phyloP scores from a whole-genome alignment of 306 rosid species.

The Citrullus colocynthis region DNA sequence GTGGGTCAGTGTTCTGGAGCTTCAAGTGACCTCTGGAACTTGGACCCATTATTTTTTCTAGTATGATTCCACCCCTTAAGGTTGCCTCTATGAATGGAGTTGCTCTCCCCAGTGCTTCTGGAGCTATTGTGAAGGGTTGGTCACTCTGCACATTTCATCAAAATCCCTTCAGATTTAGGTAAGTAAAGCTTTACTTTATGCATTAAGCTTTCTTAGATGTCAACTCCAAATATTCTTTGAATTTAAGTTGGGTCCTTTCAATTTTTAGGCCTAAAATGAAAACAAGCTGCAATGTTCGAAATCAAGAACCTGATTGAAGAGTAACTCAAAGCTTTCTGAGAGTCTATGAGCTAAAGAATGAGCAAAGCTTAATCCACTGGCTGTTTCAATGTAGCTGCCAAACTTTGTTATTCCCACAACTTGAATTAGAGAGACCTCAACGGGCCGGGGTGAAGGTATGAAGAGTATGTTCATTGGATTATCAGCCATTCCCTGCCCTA shows the following conservation, averaged over 20 bases:
- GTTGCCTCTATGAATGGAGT: conserved; percentile 12
- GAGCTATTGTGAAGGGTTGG: conserved; percentile 11
- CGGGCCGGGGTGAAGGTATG: conserved; percentile 62
- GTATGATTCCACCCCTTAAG: conserved; percentile 50
- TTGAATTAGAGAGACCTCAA: conserved; percentile 53
- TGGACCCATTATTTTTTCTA: conserved; percentile 56
- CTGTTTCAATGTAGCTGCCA: conserved; percentile 46
- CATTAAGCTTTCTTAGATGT: neutral
- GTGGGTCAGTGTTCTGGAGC: conserved; percentile 40
- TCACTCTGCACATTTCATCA: conserved; percentile 25
- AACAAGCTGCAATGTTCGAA: neutral
- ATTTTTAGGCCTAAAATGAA: neutral
- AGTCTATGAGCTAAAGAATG: conserved; percentile 28
- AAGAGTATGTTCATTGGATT: conserved; percentile 47
- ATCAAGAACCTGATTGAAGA: conserved; percentile 34
- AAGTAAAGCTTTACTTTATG: neutral
- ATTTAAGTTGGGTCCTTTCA: neutral
- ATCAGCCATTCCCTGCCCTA: conserved; percentile 73
- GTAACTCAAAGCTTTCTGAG: conserved; percentile 9
- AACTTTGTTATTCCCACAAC: conserved; percentile 50
- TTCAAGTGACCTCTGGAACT: conserved; percentile 41
- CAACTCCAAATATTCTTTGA: neutral
- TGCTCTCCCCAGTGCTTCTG: conserved; percentile 9
- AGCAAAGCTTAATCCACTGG: conserved; percentile 37
- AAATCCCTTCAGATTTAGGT: neutral